Evolutionary conservation across 1,139 yeast genomes (phyloP).

Genomic region (Spathaspora jeffriesii): DNA sequence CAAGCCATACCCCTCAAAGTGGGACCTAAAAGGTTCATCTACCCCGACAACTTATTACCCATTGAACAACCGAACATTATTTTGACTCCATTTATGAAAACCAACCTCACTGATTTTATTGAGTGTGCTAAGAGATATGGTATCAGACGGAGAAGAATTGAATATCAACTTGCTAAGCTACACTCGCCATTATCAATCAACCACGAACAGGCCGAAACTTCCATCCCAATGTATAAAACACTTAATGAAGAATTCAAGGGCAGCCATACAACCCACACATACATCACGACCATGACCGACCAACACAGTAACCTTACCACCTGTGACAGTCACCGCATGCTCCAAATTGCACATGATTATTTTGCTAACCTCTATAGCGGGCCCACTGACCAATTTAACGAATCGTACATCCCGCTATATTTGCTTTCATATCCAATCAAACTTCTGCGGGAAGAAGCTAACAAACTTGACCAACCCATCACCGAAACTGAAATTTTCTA

Average conservation of each 20-base stretch:
- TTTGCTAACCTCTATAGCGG: too few species aligned
- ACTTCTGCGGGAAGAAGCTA: too few species aligned
- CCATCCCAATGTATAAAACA: neutral
- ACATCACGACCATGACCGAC: neutral
- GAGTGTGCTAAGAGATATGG: neutral
- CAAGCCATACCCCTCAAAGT: neutral
- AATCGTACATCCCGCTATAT: too few species aligned
- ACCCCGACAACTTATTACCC: neutral
- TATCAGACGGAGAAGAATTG: neutral
- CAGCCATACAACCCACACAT: neutral
- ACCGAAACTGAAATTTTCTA: neutral
- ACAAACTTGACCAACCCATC: too few species aligned
- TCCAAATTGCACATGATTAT: too few species aligned
- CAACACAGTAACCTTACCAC: too few species aligned
- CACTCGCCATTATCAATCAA: neutral
- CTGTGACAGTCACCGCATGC: too few species aligned
- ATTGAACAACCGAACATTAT: neutral
- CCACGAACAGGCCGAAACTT: neutral
- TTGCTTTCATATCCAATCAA: too few species aligned
- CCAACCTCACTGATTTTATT: neutral
- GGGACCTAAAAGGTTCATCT: neutral
- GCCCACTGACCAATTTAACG: too few species aligned
- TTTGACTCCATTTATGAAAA: neutral
- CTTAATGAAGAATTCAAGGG: constrained; percentile 1
- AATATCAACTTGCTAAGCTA: neutral